Evolutionary conservation across 345 rosid species (phyloP).

Genomic region (Ceriops zippeliana): DNA sequence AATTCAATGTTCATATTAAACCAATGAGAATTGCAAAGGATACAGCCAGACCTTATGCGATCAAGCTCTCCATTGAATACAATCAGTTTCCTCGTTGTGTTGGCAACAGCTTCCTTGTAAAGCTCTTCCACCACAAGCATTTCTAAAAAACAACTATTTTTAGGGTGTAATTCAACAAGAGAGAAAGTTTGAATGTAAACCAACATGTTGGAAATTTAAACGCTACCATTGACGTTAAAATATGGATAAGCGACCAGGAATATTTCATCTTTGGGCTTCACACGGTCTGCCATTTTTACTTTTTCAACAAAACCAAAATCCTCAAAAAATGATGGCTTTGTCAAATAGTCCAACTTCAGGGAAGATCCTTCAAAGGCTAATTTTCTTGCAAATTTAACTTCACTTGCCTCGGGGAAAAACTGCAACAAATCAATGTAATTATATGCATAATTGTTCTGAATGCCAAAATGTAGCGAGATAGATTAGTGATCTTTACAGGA

Average conservation of each 20-base stretch:
- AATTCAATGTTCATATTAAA: neutral
- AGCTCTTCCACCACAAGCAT: constrained; percentile 99
- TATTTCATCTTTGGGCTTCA: constrained; percentile 70
- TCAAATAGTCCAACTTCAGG: constrained; percentile 77
- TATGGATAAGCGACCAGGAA: constrained; percentile 87
- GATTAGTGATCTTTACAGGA: neutral
- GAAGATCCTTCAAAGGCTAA: constrained; percentile 75
- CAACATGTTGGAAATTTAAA: constrained; percentile 11
- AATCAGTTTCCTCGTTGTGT: constrained; percentile 59
- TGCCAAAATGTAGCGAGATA: neutral
- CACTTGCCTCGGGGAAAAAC: constrained; percentile 96
- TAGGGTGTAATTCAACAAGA: constrained; percentile 6
- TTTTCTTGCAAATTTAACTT: constrained; percentile 68
- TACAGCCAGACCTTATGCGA: constrained; percentile 95
- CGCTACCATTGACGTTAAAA: constrained; percentile 81
- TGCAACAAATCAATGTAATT: constrained; percentile 28
- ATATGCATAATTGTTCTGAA: neutral
- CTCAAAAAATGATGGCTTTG: constrained; percentile 83
- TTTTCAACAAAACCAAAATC: constrained; percentile 82
- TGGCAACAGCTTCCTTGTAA: constrained; percentile 70
- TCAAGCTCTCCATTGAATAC: constrained; percentile 93
- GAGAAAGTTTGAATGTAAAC: constrained; percentile 10
- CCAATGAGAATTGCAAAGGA: constrained; percentile 37
- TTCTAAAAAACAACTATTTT: constrained; percentile 38
- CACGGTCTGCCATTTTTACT: constrained; percentile 80